phyloP scores from a whole-genome alignment of 2,329 filamentous ascomycete species.

The Venturia carpophila region DNA sequence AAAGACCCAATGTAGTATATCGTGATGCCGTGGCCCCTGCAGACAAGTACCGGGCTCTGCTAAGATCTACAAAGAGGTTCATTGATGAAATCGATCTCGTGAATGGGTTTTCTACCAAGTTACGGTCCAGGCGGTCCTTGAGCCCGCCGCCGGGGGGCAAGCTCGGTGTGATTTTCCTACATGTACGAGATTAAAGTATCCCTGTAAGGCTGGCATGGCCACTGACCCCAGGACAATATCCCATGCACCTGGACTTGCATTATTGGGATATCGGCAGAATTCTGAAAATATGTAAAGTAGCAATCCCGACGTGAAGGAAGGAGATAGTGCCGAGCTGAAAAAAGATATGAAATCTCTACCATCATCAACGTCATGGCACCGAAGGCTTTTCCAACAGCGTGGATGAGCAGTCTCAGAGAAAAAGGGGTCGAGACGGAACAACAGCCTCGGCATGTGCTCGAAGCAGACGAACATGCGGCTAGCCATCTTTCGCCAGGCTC shows the following conservation, averaged over 20 bases:
- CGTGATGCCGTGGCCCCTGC: background rate
- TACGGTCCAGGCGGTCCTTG: background rate
- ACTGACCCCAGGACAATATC: background rate
- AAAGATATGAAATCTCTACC: background rate
- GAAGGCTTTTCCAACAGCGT: too few species aligned
- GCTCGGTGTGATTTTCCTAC: background rate
- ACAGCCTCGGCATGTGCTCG: too few species aligned
- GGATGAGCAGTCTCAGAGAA: too few species aligned
- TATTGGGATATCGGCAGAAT: background rate
- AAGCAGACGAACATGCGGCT: too few species aligned
- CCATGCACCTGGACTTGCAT: background rate
- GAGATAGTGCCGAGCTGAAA: background rate
- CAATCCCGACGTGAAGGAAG: background rate
- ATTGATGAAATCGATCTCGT: background rate
- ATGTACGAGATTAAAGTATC: background rate
- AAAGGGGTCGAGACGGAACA: too few species aligned
- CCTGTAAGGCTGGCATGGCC: background rate
- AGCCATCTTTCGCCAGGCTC: too few species aligned
- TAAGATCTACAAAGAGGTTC: background rate
- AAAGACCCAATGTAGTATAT: too few species aligned
- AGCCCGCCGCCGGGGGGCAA: background rate
- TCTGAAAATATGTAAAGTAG: background rate
- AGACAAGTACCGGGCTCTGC: background rate
- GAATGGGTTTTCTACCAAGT: background rate
- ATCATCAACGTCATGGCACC: background rate